A percentile compares a stretch with the other conserved stretches of the same genome.
Conservation (phyloP, 495 filamentous ascomycete species). For the Paragyromitra xinjiangensis region DNA sequence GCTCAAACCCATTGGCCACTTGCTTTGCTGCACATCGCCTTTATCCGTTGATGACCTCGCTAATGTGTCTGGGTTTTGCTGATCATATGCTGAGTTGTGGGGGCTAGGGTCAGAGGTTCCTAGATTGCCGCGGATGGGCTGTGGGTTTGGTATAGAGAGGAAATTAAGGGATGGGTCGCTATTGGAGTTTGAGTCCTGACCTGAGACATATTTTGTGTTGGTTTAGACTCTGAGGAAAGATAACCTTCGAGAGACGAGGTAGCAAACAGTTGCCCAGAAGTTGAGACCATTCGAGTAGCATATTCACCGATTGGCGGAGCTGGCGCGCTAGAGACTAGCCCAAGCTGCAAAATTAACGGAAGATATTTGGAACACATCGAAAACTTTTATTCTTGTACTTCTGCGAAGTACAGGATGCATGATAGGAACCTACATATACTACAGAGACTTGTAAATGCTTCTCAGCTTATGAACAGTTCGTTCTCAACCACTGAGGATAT, state of each 20-base stretch:
- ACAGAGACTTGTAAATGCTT: neutral
- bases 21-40: constrained; percentile 70
- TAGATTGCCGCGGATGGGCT: constrained; percentile 68
- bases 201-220: constrained; percentile 59
- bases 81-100: constrained; percentile 63
- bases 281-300: constrained; percentile 7
- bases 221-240: neutral
- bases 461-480: neutral
- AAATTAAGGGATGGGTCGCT: constrained; percentile 71
- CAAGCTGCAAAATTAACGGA: neutral
- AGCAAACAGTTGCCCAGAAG: constrained; percentile 16
- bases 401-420: neutral
- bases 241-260: constrained; percentile 37
- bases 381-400: neutral
- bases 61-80: constrained; percentile 70
- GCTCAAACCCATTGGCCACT: constrained; percentile 72
- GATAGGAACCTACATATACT: neutral
- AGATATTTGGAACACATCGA: constrained; percentile 3
- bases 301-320: constrained; percentile 22
- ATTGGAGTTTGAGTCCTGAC: constrained; percentile 66
- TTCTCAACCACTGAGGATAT: neutral
- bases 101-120: constrained; percentile 61
- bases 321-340: neutral
- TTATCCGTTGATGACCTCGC: constrained; percentile 67
- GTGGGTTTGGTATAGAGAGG: constrained; percentile 68